Percentiles rank a stretch among this genome's conserved stretches.
phyloP scores from a whole-genome alignment of 495 filamentous ascomycete genomes.

The Friedmanniomyces simplex region DNA sequence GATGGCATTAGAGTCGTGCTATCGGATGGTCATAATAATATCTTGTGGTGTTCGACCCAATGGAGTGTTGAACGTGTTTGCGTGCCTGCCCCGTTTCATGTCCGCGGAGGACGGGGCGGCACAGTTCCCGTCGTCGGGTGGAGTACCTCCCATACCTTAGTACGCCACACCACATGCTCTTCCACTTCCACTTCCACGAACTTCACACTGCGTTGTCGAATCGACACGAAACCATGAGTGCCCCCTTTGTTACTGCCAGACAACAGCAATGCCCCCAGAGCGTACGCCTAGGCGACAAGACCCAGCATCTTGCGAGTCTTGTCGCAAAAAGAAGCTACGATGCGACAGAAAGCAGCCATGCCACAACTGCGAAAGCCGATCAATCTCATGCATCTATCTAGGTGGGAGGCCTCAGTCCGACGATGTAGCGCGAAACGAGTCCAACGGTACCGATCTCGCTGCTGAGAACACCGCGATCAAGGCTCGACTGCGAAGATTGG shows the following conservation, averaged over 20 bases:
- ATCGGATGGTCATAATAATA: background rate
- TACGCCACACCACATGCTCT: no score
- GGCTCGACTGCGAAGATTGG: constrained; percentile 3
- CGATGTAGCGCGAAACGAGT: no score
- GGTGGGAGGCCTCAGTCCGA: constrained; percentile 22
- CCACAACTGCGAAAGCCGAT: constrained; percentile 35
- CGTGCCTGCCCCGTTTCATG: no score
- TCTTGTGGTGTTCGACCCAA: background rate
- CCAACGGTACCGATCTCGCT: constrained; percentile 25
- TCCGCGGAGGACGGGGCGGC: no score
- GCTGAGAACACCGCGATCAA: constrained; percentile 6
- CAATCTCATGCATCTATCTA: constrained; percentile 31
- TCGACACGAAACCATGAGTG: no score
- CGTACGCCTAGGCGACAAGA: constrained; percentile 32
- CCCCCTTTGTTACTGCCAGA: no score
- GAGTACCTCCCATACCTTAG: no score
- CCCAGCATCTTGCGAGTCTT: constrained; percentile 41
- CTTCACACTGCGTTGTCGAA: no score
- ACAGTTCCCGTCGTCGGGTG: no score
- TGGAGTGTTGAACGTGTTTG: background rate
- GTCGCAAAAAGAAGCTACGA: constrained; percentile 38
- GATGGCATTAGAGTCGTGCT: constrained; percentile 6
- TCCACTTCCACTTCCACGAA: no score
- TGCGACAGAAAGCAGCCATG: constrained; percentile 39
- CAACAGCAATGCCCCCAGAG: constrained; percentile 10